Evolutionary conservation across 23 red algal species (phyloP).

Genomic region (Chondrus crispus): DNA sequence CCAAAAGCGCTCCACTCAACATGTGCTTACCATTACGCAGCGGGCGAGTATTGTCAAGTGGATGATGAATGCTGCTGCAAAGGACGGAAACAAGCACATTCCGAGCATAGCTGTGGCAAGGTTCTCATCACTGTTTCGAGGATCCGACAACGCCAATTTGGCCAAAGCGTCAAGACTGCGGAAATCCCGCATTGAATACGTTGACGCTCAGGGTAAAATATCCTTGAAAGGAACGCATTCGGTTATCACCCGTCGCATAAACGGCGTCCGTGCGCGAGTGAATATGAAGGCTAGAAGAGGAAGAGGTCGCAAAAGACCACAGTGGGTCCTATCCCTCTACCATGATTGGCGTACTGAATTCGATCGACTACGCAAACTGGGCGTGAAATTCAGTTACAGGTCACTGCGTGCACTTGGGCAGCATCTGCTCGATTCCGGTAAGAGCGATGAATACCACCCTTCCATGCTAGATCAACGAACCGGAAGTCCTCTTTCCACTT

Average conservation of each 20-base stretch:
- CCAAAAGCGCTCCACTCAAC: no score
- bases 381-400: slow-evolving; percentile 3
- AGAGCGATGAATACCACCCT: neutral
- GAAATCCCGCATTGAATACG: neutral
- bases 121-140: neutral
- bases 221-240: neutral
- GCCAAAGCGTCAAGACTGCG: neutral
- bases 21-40: neutral
- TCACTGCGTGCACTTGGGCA: neutral
- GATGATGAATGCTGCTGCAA: neutral
- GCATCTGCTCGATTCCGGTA: neutral
- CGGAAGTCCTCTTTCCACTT: neutral
- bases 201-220: neutral
- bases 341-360: neutral
- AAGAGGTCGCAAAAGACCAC: neutral
- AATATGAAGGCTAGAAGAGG: slow-evolving; percentile 9
- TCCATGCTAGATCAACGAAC: neutral
- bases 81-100: neutral
- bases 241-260: neutral
- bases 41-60: neutral
- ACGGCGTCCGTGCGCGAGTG: neutral
- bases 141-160: neutral
- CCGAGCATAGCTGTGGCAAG: neutral
- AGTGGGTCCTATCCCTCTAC: neutral
- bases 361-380: neutral